Conservation (phyloP, 2,329 filamentous ascomycete genomes). For the Trichoderma koningiopsis region DNA sequence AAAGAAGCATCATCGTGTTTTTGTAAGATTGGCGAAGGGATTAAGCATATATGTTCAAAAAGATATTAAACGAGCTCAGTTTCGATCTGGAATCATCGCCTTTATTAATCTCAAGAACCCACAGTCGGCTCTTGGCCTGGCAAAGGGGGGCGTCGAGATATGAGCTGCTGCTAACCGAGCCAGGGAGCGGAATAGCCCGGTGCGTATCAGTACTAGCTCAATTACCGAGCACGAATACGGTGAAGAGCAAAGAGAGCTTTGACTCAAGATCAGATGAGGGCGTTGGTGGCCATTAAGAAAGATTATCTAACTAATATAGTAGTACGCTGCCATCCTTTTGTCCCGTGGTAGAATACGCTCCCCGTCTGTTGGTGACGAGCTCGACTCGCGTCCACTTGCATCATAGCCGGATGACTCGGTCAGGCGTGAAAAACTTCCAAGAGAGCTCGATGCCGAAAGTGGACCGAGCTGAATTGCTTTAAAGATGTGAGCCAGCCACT, state of each 20-base stretch:
- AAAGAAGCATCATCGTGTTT: background rate
- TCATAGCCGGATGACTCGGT: constrained; percentile 13
- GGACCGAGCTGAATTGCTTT: background rate
- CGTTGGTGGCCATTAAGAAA: background rate
- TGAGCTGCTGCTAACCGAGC: background rate
- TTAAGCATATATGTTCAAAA: background rate
- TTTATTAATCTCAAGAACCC: background rate
- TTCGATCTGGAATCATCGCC: background rate
- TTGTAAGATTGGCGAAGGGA: background rate
- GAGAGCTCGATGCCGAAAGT: background rate
- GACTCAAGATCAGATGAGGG: background rate
- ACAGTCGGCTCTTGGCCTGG: background rate
- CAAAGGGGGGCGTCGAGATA: constrained; percentile 15
- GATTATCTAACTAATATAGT: background rate
- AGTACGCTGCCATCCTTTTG: too few relatives aligned
- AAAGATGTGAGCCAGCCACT: background rate
- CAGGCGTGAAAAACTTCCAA: background rate
- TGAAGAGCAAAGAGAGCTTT: background rate
- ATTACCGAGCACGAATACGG: constrained; percentile 23
- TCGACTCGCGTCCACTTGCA: background rate
- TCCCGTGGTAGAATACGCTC: background rate
- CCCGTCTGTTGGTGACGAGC: background rate
- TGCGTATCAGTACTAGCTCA: background rate
- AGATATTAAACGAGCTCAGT: background rate
- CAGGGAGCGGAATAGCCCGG: constrained; percentile 13